Evolutionary conservation across 2,329 filamentous ascomycete genomes (phyloP).

Genomic region (Didymella segeticola): DNA sequence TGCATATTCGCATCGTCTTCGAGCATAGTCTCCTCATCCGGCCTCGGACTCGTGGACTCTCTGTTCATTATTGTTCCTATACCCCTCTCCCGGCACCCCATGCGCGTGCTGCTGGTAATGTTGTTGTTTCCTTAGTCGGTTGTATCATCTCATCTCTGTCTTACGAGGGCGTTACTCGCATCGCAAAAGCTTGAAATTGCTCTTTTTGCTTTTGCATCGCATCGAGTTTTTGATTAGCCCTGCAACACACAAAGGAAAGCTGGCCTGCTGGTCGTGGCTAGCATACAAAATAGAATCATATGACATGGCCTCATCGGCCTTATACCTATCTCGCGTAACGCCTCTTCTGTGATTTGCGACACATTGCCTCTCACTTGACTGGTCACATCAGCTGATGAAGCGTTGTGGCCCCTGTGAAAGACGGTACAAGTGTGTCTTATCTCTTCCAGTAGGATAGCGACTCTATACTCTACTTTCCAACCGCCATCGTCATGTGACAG

Average conservation of each 20-base stretch:
- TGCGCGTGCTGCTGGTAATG: conserved; percentile 4
- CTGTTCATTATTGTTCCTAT: conserved; percentile 9
- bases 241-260: background rate
- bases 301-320: background rate
- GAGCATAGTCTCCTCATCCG: background rate
- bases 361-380: too few relatives aligned
- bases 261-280: conserved; percentile 1
- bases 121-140: background rate
- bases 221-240: background rate
- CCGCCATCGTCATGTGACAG: conserved; percentile 18
- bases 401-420: too few relatives aligned
- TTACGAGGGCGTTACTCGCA: background rate
- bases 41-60: too few relatives aligned
- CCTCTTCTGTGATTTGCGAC: background rate
- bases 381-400: too few relatives aligned
- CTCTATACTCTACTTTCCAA: too few relatives aligned
- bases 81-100: conserved; percentile 1
- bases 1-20: background rate
- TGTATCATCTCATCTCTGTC: background rate
- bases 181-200: background rate
- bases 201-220: conserved; percentile 3
- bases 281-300: background rate
- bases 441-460: too few relatives aligned
- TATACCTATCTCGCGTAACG: too few relatives aligned
- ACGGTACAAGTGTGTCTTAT: too few relatives aligned